Conservation (phyloP, 108 stramenopile species). For the Mayamaea pseudoterrestris region DNA sequence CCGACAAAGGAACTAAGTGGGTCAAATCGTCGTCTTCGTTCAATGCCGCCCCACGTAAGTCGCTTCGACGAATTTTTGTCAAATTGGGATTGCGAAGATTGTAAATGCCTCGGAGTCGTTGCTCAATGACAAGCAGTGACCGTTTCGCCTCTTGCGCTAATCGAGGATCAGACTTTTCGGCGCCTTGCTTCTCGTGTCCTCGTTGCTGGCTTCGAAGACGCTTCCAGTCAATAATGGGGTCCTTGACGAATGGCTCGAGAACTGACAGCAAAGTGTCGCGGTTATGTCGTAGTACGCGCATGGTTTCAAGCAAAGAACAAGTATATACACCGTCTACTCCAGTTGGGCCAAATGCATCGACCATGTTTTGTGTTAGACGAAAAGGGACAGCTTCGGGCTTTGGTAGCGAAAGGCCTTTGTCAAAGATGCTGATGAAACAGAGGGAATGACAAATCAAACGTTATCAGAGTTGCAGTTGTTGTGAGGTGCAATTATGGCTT, state of each 20-base stretch:
- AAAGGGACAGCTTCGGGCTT: slow-evolving; percentile 97
- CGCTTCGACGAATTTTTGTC: slow-evolving; percentile 38
- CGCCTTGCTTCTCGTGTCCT: slow-evolving; percentile 3
- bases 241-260: slow-evolving; percentile 93
- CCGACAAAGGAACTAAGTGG: slow-evolving; percentile 62
- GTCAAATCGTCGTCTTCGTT: slow-evolving; percentile 39
- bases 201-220: slow-evolving; percentile 31
- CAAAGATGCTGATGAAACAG: slow-evolving; percentile 79
- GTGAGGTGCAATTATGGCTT: background rate
- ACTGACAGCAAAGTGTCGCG: slow-evolving; percentile 91
- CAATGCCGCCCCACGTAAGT: slow-evolving; percentile 18
- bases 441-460: background rate
- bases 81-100: slow-evolving; percentile 77
- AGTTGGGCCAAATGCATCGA: slow-evolving; percentile 90
- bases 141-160: slow-evolving; percentile 24
- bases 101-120: slow-evolving; percentile 73
- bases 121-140: slow-evolving; percentile 65
- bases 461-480: background rate
- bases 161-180: background rate
- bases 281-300: slow-evolving; percentile 83
- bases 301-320: slow-evolving; percentile 57
- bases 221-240: slow-evolving; percentile 86
- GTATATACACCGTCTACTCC: slow-evolving; percentile 87
- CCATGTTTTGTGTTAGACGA: slow-evolving; percentile 95
- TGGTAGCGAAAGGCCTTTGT: slow-evolving; percentile 88